Conservation (phyloP, 1,284 basidiomycete genomes). For the Leccinum griseonigrum region DNA sequence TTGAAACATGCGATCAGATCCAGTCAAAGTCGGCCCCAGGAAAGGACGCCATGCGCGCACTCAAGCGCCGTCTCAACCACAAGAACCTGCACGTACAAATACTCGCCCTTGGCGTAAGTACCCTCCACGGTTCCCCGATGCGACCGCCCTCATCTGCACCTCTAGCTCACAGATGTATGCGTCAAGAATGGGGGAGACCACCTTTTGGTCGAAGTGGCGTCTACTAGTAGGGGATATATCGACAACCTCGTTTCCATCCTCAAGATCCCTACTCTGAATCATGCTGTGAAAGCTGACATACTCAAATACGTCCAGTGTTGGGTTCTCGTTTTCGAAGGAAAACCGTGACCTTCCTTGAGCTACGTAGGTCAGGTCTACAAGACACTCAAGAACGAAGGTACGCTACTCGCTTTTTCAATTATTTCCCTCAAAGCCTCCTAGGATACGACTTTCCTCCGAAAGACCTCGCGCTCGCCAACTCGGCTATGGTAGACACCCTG, state of each 20-base stretch:
- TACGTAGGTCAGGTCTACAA: slow-evolving; percentile 83
- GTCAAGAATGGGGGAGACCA: slow-evolving; percentile 98
- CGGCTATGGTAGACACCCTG: slow-evolving; percentile 80
- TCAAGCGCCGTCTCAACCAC: slow-evolving; percentile 87
- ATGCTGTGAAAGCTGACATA: slow-evolving; percentile 83
- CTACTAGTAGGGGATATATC: slow-evolving; percentile 76
- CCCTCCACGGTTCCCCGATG: background rate
- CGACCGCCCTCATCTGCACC: slow-evolving; percentile 10
- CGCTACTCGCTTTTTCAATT: slow-evolving; percentile 14
- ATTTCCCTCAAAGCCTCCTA: slow-evolving; percentile 24
- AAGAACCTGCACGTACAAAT: slow-evolving; percentile 97
- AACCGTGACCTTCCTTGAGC: slow-evolving; percentile 51
- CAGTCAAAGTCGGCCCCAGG: slow-evolving; percentile 86
- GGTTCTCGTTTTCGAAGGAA: slow-evolving; percentile 88
- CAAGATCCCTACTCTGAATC: slow-evolving; percentile 69
- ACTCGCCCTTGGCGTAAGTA: slow-evolving; percentile 77
- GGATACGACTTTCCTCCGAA: slow-evolving; percentile 83
- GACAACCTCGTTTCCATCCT: slow-evolving; percentile 88
- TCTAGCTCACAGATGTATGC: slow-evolving; percentile 85
- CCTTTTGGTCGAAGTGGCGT: slow-evolving; percentile 82
- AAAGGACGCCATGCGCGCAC: slow-evolving; percentile 84
- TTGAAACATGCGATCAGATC: slow-evolving; percentile 97
- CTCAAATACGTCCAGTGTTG: slow-evolving; percentile 87
- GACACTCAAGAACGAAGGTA: slow-evolving; percentile 73
- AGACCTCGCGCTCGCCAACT: slow-evolving; percentile 64